Percentiles rank a stretch among this genome's conserved stretches.
These are phyloP conservation scores for Physcomitrellopsis africana DNA, from an alignment of 225 moss, liverwort and hornwort genomes.

Conservation along the genomic window DNA sequence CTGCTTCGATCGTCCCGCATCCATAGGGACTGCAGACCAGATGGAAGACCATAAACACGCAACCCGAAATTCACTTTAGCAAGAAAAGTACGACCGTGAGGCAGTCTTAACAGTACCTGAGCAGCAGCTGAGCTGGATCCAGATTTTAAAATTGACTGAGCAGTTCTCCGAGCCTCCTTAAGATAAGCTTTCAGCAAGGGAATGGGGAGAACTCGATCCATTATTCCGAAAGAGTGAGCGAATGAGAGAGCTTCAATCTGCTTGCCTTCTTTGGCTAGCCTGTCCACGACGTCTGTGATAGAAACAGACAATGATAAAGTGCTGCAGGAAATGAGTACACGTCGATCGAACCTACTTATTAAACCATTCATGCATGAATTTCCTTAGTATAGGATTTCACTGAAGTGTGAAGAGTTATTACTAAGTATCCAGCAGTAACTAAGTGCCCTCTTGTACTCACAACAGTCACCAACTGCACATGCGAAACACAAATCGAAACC, in stretches of 20 bases:
- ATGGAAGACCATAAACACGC: background rate
- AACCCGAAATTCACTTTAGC: background rate
- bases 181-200: slow-evolving; percentile 95
- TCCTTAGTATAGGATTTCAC: background rate
- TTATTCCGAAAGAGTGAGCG: slow-evolving; percentile 98
- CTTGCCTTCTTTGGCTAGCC: slow-evolving; percentile 99
- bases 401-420: slow-evolving; percentile 6
- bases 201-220: slow-evolving; percentile 99
- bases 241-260: slow-evolving; percentile 99
- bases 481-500: slow-evolving; percentile 23
- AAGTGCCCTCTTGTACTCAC: slow-evolving; percentile 22
- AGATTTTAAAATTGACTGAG: slow-evolving; percentile 86
- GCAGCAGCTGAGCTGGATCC: slow-evolving; percentile 98
- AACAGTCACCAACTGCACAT: slow-evolving; percentile 30
- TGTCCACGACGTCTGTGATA: slow-evolving; percentile 99
- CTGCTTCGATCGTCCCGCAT: background rate
- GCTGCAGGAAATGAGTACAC: slow-evolving; percentile 48
- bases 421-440: slow-evolving; percentile 21
- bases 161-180: slow-evolving; percentile 97
- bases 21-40: slow-evolving; percentile 9
- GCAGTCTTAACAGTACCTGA: slow-evolving; percentile 64
- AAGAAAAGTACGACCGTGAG: slow-evolving; percentile 8
- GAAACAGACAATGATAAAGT: slow-evolving; percentile 65
- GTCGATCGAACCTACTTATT: slow-evolving; percentile 30
- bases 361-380: slow-evolving; percentile 24